phyloP scores from a whole-genome alignment of 768 basidiomycete genomes.

The Macrolepiota dolichaula region DNA sequence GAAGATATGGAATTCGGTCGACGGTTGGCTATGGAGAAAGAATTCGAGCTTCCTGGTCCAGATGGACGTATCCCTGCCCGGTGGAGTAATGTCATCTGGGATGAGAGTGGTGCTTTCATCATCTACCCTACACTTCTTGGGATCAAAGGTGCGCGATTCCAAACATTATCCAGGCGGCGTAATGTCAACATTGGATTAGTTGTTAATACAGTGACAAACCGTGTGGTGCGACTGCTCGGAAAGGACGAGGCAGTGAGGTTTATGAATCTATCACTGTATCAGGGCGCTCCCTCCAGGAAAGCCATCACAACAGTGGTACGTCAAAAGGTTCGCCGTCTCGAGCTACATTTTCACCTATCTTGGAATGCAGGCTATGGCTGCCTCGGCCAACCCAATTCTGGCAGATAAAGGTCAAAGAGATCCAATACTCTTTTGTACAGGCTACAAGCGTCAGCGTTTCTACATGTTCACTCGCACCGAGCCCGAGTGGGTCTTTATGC shows the following conservation, averaged over 20 bases:
- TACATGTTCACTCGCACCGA: conserved; percentile 91
- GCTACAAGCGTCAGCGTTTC: conserved; percentile 89
- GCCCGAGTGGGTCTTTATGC: conserved; percentile 66
- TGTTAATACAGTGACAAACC: conserved; percentile 92
- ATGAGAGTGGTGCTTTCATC: conserved; percentile 94
- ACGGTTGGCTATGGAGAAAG: conserved; percentile 87
- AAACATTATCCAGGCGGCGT: neutral
- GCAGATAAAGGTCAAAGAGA: conserved; percentile 82
- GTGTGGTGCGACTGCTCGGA: conserved; percentile 82
- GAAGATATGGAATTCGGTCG: conserved; percentile 99
- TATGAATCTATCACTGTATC: conserved; percentile 85
- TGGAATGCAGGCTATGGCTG: conserved; percentile 76
- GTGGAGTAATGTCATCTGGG: conserved; percentile 94
- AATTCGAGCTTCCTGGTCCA: conserved; percentile 79
- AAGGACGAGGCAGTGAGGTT: conserved; percentile 94
- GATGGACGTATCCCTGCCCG: conserved; percentile 70
- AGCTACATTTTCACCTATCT: neutral
- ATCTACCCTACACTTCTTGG: conserved; percentile 92
- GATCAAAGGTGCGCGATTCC: conserved; percentile 71
- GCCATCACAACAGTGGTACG: conserved; percentile 73
- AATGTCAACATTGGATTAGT: conserved; percentile 42
- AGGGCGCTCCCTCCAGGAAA: conserved; percentile 90
- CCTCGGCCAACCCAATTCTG: conserved; percentile 92
- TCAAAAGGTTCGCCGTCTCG: conserved; percentile 9
- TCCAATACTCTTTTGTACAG: conserved; percentile 90